Percentiles rank a stretch among this genome's conserved stretches.
Evolutionary conservation across 768 basidiomycete species (phyloP).

Genomic region (Rubroboletus satanas): DNA sequence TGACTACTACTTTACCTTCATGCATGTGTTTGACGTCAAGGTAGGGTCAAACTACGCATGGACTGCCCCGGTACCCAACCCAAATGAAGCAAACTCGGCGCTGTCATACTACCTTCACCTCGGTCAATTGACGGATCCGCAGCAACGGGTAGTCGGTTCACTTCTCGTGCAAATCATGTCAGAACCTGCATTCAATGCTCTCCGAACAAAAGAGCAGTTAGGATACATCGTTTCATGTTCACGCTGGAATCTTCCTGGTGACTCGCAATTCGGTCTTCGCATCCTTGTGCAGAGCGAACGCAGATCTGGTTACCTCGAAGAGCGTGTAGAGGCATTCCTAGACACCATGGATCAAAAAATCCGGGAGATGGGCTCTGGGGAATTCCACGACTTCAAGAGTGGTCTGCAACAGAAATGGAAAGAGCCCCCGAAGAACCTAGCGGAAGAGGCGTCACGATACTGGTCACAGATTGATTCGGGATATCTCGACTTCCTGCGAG

Average conservation of each 20-base stretch:
- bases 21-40: constrained; percentile 10
- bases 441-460: constrained; percentile 71
- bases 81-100: constrained; percentile 82
- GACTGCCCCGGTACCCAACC: constrained; percentile 67
- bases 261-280: constrained; percentile 70
- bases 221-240: constrained; percentile 84
- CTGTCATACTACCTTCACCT: constrained; percentile 83
- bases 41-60: constrained; percentile 70
- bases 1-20: constrained; percentile 7
- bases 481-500: constrained; percentile 81
- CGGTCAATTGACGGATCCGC: constrained; percentile 63
- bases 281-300: constrained; percentile 89
- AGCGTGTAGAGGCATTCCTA: constrained; percentile 86
- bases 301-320: constrained; percentile 73
- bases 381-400: constrained; percentile 74
- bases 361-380: constrained; percentile 61
- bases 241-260: constrained; percentile 54
- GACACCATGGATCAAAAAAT: constrained; percentile 65
- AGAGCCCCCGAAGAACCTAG: constrained; percentile 85
- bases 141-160: constrained; percentile 58
- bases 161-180: constrained; percentile 79
- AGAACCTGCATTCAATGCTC: constrained; percentile 89
- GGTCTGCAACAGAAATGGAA: constrained; percentile 77
- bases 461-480: constrained; percentile 71
- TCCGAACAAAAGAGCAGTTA: constrained; percentile 93